phyloP scores from a whole-genome alignment of 148 eudicot species.

The Spergularia marina region DNA sequence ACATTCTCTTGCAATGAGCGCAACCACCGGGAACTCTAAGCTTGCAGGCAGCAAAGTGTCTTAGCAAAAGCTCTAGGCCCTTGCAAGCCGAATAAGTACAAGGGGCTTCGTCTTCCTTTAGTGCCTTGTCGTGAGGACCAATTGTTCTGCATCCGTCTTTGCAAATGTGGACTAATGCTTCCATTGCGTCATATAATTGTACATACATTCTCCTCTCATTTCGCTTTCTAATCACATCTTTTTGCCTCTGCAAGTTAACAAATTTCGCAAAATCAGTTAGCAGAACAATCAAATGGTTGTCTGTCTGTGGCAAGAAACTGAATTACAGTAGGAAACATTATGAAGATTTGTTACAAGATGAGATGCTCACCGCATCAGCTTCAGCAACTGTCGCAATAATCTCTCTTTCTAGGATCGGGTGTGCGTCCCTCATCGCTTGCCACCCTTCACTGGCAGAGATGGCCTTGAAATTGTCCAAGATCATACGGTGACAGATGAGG shows the following conservation, averaged over 20 bases:
- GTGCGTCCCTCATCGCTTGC: slow-evolving; percentile 69
- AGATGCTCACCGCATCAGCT: slow-evolving; percentile 49
- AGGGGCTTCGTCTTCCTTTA: slow-evolving; percentile 50
- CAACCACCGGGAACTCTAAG: slow-evolving; percentile 81
- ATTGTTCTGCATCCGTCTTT: slow-evolving; percentile 88
- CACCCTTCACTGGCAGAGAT: slow-evolving; percentile 71
- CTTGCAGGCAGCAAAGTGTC: slow-evolving; percentile 86
- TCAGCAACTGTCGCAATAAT: slow-evolving; percentile 37
- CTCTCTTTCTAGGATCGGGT: slow-evolving; percentile 68
- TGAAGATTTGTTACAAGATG: not conserved
- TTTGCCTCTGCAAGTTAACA: slow-evolving; percentile 38
- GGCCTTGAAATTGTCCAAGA: slow-evolving; percentile 51
- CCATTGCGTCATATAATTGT: slow-evolving; percentile 90
- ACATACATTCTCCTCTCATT: slow-evolving; percentile 60
- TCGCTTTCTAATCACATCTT: slow-evolving; percentile 40
- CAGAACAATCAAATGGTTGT: not conserved
- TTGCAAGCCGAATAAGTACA: slow-evolving; percentile 68
- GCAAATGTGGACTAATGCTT: slow-evolving; percentile 84
- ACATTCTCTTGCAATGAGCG: slow-evolving; percentile 82
- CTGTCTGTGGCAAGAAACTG: not conserved
- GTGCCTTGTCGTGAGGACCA: slow-evolving; percentile 70
- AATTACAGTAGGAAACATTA: not conserved
- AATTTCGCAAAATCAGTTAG: not conserved
- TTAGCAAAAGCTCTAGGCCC: slow-evolving; percentile 60
- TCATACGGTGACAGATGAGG: slow-evolving; percentile 69